These are phyloP conservation scores for Hylodesmum podocarpum DNA, from an alignment of 306 rosid species.

Conservation along the genomic window DNA sequence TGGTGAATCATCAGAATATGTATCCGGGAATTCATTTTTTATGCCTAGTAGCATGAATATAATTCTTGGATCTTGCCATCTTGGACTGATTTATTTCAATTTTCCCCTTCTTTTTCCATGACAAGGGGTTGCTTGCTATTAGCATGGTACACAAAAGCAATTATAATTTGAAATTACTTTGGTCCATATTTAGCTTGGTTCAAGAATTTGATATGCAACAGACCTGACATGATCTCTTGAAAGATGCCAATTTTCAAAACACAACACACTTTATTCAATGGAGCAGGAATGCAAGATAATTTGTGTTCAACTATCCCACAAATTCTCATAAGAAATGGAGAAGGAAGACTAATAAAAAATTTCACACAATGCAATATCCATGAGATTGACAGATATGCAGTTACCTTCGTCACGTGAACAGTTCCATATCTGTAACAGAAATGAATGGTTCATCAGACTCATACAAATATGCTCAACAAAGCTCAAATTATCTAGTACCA, in stretches of 20 bases:
- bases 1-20: neutral
- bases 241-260: neutral
- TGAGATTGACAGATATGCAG: neutral
- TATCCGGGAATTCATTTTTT: neutral
- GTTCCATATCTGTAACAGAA: conserved; percentile 88
- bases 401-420: conserved; percentile 94
- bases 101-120: neutral
- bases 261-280: neutral
- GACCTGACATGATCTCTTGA: conserved; percentile 2
- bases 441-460: conserved; percentile 41
- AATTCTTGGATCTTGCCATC: neutral
- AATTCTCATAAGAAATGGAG: conserved; percentile 6
- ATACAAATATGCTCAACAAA: neutral
- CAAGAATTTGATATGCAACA: neutral
- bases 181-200: neutral
- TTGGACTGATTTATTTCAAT: neutral
- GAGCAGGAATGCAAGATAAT: neutral
- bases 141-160: neutral
- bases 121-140: neutral
- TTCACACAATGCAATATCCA: neutral
- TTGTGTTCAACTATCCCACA: neutral
- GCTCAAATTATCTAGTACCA: neutral
- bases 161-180: neutral
- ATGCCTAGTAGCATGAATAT: neutral
- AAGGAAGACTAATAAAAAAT: neutral